These are phyloP conservation scores for Daldinia sp. DNA, from an alignment of 2,329 filamentous ascomycete genomes.

Conservation along the genomic window DNA sequence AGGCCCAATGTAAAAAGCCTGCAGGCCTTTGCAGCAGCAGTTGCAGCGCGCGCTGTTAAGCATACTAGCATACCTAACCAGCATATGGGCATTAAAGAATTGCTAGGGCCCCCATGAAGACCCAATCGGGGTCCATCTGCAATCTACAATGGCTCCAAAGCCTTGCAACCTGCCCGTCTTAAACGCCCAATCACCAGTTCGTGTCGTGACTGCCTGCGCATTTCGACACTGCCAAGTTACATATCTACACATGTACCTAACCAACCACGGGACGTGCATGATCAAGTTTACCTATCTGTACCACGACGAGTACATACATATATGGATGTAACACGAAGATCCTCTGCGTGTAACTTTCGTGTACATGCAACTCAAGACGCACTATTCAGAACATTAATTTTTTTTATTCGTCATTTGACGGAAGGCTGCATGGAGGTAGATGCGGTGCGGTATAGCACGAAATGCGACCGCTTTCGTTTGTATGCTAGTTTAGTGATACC, in stretches of 20 bases:
- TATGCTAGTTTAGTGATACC: background rate
- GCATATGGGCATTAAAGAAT: slow-evolving; percentile 23
- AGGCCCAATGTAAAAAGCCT: background rate
- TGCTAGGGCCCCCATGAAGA: slow-evolving; percentile 16
- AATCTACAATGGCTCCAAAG: background rate
- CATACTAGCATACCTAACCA: no score
- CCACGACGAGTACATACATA: slow-evolving; percentile 2
- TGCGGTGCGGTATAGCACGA: background rate
- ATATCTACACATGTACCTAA: background rate
- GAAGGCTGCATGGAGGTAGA: background rate
- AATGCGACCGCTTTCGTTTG: background rate
- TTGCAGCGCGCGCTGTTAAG: slow-evolving; percentile 3
- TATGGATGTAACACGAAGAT: slow-evolving; percentile 1
- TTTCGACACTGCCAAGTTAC: slow-evolving; percentile 34
- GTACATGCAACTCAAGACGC: background rate
- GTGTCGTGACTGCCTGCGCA: slow-evolving; percentile 10
- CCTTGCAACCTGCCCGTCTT: slow-evolving; percentile 21
- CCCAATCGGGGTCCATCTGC: slow-evolving; percentile 24
- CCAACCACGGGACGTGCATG: slow-evolving; percentile 32
- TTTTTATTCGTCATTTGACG: background rate
- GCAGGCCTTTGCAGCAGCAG: background rate
- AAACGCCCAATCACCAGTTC: slow-evolving; percentile 28
- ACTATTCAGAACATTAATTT: background rate
- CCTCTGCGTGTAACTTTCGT: slow-evolving; percentile 10
- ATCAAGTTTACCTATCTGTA: slow-evolving; percentile 38